Base-by-base conservation (phyloP, 208 protist species). In the Leptomonas pyrrhocoris region DNA sequence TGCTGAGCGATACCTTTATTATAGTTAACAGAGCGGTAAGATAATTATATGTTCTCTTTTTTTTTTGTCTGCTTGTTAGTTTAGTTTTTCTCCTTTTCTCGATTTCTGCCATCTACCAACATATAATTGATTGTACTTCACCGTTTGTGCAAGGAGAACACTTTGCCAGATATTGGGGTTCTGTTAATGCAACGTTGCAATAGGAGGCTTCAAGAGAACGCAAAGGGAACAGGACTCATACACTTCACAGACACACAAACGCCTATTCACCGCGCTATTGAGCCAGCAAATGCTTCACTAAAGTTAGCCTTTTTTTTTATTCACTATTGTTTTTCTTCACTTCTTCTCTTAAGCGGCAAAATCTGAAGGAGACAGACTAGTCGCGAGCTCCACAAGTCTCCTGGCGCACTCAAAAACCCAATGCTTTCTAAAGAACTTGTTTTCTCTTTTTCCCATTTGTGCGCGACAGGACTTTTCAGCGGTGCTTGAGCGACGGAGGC, bases 171-270 rank as follows among this genome's bases (percentile, higher is more conserved):
- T 38, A 38, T 3, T 38, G 7, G 34, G 7, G 34, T 38, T 38
- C 9, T 38, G 34, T 9, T 38, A 12, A 15, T 3, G 43, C 43
- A 48, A 15, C 11, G 16, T 50, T 34, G 19, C 27, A 48, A 46
- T 30, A 0, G 13, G 2, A 45, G 16, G 16, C 6, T 42, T 13
- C 38, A 23, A 19, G 60, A 30, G 38, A 56, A n/a, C 13, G 55
- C 27, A 23, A 58, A 34, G 18, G n/a, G 12, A 49, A 55, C 19
- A n/a, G 7, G 34, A n/a, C 23, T 46, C 23, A 42, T 36, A 55
- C 36, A 56, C 23, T 27, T 59, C n/a, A 40, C 30, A 49, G 50
- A 58, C 58, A 51, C n/a, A n/a, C n/a, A n/a, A n/a, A n/a, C n/a
- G n/a, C n/a, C n/a, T n/a, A n/a, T n/a, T n/a, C n/a, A n/a, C 19